Evolutionary conservation across 1,139 yeast species (phyloP).

Genomic region (Candida tetrigidarum): DNA sequence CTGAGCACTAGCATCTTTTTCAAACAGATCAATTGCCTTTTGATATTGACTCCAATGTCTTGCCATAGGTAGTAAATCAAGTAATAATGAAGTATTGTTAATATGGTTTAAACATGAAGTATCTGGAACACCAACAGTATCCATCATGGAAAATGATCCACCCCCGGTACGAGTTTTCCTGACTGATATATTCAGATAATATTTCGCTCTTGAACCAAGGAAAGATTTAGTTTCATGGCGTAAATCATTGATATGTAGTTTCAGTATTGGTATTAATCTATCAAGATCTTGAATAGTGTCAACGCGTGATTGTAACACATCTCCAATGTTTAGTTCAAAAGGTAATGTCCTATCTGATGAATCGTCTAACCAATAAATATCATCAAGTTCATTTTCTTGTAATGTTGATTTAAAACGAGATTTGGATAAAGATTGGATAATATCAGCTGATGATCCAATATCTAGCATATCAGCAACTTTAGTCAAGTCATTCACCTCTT

Average conservation of each 20-base stretch:
- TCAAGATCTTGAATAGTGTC: neutral
- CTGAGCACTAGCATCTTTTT: slow-evolving; percentile 20
- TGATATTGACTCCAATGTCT: slow-evolving; percentile 44
- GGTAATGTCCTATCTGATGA: slow-evolving; percentile 28
- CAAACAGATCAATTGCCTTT: slow-evolving; percentile 28
- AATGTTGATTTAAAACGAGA: slow-evolving; percentile 43
- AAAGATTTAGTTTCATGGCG: slow-evolving; percentile 22
- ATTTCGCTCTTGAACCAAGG: slow-evolving; percentile 31
- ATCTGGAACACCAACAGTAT: slow-evolving; percentile 30
- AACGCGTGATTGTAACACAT: slow-evolving; percentile 7
- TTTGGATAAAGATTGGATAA: slow-evolving; percentile 31
- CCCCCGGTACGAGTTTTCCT: slow-evolving; percentile 12
- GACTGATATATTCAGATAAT: slow-evolving; percentile 24
- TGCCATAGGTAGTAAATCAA: slow-evolving; percentile 39
- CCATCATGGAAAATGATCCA: slow-evolving; percentile 18
- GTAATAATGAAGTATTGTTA: slow-evolving; percentile 22
- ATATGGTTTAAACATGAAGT: slow-evolving; percentile 24
- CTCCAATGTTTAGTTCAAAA: slow-evolving; percentile 44
- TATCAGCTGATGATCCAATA: slow-evolving; percentile 41
- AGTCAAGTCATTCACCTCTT: slow-evolving; percentile 10
- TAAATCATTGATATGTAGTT: slow-evolving; percentile 20
- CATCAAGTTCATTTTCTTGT: slow-evolving; percentile 42
- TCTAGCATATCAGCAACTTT: slow-evolving; percentile 29
- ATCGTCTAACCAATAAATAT: slow-evolving; percentile 32
- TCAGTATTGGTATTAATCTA: slow-evolving; percentile 8